Base-by-base conservation (phyloP, 768 basidiomycete species). In the Agrocybe chaxingu region DNA sequence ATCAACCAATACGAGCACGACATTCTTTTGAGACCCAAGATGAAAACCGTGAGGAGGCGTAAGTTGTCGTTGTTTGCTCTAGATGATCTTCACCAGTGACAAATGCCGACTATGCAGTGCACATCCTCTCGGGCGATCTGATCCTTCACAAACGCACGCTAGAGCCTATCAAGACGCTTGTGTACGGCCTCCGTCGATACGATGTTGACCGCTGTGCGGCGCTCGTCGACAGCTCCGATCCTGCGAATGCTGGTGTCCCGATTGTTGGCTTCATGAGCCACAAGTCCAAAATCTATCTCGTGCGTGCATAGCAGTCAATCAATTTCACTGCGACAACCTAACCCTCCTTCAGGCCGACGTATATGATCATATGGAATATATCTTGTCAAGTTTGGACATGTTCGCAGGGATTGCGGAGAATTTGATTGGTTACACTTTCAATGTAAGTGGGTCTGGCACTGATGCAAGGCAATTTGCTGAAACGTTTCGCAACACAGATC, bases 301-400 rank as follows among this genome's bases (percentile, higher is more conserved):
- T 84, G 36, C 11, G 75, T 65, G 4, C 12, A 24, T 40, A 4
- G 12, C 39, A n/a, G 8, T 16, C 9, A 29, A 8, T 37, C 8
- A 10, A 30, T 12, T 24, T 1, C 29, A 13, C 41, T 41, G 13
- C 32, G 7, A 16, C 11, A 18, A 29, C 54, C 32, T 12, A 48
- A 1, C 30, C 6, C 11, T 39, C 36, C 18, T 40, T 30, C 11
- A 85, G 82, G 85, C 85, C 8, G 87, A 89, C 60, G 84, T 88
- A 1, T 75, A 79, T 52, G 89, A 90, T 59, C 88, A 90, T 56
- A 82, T 85, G 72, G 87, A 89, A 48, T 84, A 84, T 51, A 81
- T 85, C 33, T 61, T 90, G 19, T 72, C 75, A 1, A 85, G 81
- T 56, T 61, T 90, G 43, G 88, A 90, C 52, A 86, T 87, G 80